phyloP scores from a whole-genome alignment of 352 stramenopile genomes.

The Pythium monospermum region DNA sequence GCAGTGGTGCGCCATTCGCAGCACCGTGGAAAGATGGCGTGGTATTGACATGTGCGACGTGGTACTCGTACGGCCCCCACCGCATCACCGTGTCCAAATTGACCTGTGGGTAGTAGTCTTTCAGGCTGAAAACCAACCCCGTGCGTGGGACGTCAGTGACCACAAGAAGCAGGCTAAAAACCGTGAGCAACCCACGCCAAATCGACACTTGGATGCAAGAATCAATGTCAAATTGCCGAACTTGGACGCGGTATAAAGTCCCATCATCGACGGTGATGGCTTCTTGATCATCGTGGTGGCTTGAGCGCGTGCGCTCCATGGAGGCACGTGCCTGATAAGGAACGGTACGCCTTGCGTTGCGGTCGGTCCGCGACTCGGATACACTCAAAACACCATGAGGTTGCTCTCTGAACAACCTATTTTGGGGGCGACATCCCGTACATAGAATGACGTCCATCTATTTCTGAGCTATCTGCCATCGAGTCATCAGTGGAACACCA shows the following conservation, averaged over 20 bases:
- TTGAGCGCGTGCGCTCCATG: too few relatives aligned
- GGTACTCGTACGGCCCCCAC: conserved; percentile 14
- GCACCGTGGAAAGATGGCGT: not conserved
- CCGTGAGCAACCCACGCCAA: conserved; percentile 2
- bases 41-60: conserved; percentile 1
- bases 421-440: too few relatives aligned
- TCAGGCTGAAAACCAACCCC: not conserved
- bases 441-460: too few relatives aligned
- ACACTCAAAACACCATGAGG: too few relatives aligned
- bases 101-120: not conserved
- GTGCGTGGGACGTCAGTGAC: not conserved
- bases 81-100: conserved; percentile 2
- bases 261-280: too few relatives aligned
- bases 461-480: too few relatives aligned
- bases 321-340: too few relatives aligned
- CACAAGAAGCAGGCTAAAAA: not conserved
- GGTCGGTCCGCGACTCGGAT: too few relatives aligned
- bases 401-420: too few relatives aligned
- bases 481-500: too few relatives aligned
- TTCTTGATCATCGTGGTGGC: too few relatives aligned
- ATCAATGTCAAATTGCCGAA: conserved; percentile 2
- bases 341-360: too few relatives aligned
- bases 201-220: conserved; percentile 8
- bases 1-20: not conserved
- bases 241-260: not conserved